Percentiles rank a stretch among this genome's conserved stretches.
These are phyloP conservation scores for Blastobotrys indianensis DNA, from an alignment of 1,139 yeast species.

Conservation along the genomic window DNA sequence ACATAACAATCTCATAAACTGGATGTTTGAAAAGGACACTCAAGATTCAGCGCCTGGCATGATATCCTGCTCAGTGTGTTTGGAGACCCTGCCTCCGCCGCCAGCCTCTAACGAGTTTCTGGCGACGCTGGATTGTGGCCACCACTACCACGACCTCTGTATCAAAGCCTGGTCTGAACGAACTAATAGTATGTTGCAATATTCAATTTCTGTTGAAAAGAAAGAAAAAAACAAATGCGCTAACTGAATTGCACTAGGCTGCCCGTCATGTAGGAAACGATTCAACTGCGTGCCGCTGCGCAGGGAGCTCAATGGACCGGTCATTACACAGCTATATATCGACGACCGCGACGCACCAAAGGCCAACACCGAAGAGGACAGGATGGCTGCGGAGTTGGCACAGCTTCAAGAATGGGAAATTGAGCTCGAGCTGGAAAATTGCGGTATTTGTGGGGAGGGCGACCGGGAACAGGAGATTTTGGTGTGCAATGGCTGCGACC, in stretches of 20 bases:
- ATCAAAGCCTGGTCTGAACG: constrained; percentile 45
- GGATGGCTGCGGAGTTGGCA: constrained; percentile 9
- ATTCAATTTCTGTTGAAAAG: neutral
- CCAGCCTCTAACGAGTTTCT: constrained; percentile 1
- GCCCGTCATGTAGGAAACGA: constrained; percentile 48
- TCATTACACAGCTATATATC: constrained; percentile 17
- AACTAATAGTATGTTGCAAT: constrained; percentile 43
- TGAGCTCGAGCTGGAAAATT: constrained; percentile 17
- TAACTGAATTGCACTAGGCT: constrained; percentile 22
- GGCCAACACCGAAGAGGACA: constrained; percentile 14
- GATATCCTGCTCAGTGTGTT: constrained; percentile 9
- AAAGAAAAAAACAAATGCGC: neutral
- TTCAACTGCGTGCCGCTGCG: constrained; percentile 26
- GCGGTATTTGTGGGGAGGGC: constrained; percentile 31
- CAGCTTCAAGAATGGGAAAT: constrained; percentile 13
- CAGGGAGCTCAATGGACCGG: constrained; percentile 15
- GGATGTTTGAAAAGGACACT: neutral
- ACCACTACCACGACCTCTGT: constrained; percentile 45
- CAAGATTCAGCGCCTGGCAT: neutral
- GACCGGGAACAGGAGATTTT: constrained; percentile 29
- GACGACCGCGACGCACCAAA: constrained; percentile 16
- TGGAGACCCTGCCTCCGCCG: constrained; percentile 11
- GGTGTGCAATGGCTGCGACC: constrained; percentile 31
- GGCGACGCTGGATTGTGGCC: constrained; percentile 21
- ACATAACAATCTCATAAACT: too few relatives aligned